A percentile compares a stretch with the other conserved stretches of the same genome.
Conservation (phyloP, 768 basidiomycete species). For the Cyathus striatus region DNA sequence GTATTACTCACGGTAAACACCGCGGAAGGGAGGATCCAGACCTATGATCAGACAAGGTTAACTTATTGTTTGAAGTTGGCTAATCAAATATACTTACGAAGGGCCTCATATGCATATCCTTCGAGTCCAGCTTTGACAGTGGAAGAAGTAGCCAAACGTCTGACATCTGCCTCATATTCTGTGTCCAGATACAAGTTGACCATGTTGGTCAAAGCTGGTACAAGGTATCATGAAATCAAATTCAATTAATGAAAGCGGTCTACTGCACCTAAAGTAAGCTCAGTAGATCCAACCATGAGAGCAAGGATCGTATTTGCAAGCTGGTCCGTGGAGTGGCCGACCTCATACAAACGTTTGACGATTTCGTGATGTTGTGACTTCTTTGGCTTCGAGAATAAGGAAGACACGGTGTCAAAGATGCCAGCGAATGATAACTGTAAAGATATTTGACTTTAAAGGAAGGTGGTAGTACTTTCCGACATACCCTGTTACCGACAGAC, state of each 20-base stretch:
- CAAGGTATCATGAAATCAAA: conserved; percentile 3
- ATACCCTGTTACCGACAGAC: conserved; percentile 37
- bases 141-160: conserved; percentile 23
- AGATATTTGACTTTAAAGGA: too few relatives aligned
- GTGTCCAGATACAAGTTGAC: conserved; percentile 61
- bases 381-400: conserved; percentile 41
- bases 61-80: not conserved
- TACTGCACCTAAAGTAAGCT: conserved; percentile 58
- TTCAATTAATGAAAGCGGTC: not conserved
- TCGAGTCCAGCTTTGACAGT: conserved; percentile 35
- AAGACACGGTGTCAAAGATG: conserved; percentile 40
- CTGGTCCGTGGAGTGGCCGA: conserved; percentile 54
- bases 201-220: conserved; percentile 56
- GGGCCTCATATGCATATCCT: conserved; percentile 61
- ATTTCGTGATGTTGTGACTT: conserved; percentile 46
- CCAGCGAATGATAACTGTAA: conserved; percentile 30
- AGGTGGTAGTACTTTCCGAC: too few relatives aligned
- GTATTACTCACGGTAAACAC: conserved; percentile 51
- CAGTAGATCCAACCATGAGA: conserved; percentile 60
- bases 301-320: conserved; percentile 69
- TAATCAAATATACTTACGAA: conserved; percentile 45
- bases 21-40: conserved; percentile 67
- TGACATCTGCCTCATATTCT: conserved; percentile 32
- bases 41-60: conserved; percentile 32
- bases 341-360: conserved; percentile 49